phyloP scores from a whole-genome alignment of 106 monocot genomes.

The Platanthera guangdongensis region DNA sequence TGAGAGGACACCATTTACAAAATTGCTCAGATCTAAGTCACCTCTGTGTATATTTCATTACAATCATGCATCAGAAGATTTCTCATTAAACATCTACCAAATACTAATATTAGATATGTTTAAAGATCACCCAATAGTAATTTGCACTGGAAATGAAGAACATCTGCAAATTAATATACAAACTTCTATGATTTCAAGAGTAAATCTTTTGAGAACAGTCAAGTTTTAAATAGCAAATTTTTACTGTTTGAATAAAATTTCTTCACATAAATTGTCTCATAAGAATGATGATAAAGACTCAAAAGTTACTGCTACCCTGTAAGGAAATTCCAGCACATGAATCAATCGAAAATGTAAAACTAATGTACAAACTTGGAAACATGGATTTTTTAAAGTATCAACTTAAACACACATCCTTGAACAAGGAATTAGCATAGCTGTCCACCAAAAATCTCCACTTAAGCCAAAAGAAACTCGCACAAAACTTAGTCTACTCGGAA shows the following conservation, averaged over 20 bases:
- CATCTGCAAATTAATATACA: background rate
- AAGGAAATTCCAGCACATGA: background rate
- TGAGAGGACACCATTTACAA: conserved; percentile 88
- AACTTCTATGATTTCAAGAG: background rate
- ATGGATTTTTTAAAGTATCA: background rate
- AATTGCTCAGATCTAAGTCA: conserved; percentile 77
- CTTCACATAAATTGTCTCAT: background rate
- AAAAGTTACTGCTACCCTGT: background rate
- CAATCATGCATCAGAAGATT: background rate
- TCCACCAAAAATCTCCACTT: background rate
- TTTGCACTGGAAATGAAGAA: background rate
- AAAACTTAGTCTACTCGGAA: too few relatives aligned
- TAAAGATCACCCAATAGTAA: background rate
- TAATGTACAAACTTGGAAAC: background rate
- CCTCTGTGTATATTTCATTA: conserved; percentile 34
- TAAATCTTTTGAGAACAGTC: background rate
- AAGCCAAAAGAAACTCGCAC: background rate
- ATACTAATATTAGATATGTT: background rate
- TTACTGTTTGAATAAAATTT: too few relatives aligned
- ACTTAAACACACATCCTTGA: background rate
- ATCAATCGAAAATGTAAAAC: too few relatives aligned
- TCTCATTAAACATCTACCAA: background rate
- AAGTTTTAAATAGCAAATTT: background rate
- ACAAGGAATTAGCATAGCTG: background rate
- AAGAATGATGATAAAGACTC: background rate